Evolutionary conservation across 2,329 filamentous ascomycete species (phyloP), one percentile per base, ranked within the genome.

Genomic region (Aschersonia sp.): DNA sequence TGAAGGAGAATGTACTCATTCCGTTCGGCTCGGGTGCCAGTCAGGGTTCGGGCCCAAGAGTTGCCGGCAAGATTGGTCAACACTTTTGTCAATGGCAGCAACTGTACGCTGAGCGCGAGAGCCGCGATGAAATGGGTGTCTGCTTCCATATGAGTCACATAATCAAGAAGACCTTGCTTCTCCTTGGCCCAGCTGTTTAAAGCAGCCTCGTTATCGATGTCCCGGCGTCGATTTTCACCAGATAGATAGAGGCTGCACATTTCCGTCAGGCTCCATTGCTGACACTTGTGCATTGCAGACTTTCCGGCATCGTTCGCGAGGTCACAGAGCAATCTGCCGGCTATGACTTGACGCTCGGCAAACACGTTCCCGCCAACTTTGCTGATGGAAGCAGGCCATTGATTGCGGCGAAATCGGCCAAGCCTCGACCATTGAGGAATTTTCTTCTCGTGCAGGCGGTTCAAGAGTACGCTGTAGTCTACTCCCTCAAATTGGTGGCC

Each of bases 1-100:
- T 98, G 92, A 5, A 98, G 77, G 60, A 98, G 60, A 87, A 98
- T 98, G 73, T 95, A 98, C 67, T 98, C 92, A 66, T 98, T 98
- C 37, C 92, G 85, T 69, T 98, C 92, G 7, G 92, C 92, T 60
- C 92, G 83, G 22, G 92, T 98, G 64, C 92, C 92, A 39, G 87
- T 95, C 41, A 98, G 71, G 2, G 92, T 98, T 61, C 92, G 81
- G 47, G 90, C 90, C 92, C 92, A 98, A 1, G 92, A 97, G 65
- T 98, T 98, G 56, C 92, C 92, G 51, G 92, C 92, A 62, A 98
- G 72, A 58, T 97, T 97, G 11, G 92, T 98, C 53, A 98, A 71
- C 45, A 95, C 86, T 64, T 95, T 97, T 29, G 90, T 95, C 47
- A 98, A 70, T 11, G 92, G 87, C 43, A 98, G 74, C 71, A 98